phyloP scores from a whole-genome alignment of 805 yeast genomes.

The Pichia pseudocactophila region DNA sequence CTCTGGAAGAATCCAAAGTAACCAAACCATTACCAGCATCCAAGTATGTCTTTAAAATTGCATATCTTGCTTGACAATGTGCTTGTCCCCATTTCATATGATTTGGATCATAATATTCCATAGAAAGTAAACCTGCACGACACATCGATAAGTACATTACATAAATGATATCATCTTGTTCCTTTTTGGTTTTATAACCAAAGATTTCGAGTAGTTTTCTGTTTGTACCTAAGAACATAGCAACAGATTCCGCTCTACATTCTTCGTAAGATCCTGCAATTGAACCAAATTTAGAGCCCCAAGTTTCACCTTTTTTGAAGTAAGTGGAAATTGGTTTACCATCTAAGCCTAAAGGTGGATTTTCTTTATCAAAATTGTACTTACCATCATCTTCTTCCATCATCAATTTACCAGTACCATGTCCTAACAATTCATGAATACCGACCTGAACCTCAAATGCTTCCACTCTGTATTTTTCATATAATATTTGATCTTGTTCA shows the following conservation, averaged over 20 bases:
- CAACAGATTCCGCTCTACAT: constrained; percentile 88
- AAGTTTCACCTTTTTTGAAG: constrained; percentile 76
- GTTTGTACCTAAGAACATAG: constrained; percentile 69
- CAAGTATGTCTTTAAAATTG: constrained; percentile 68
- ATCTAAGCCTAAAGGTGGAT: constrained; percentile 55
- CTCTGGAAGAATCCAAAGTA: constrained; percentile 39
- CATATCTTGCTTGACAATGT: constrained; percentile 88
- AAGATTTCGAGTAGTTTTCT: constrained; percentile 61
- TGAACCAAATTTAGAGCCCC: constrained; percentile 82
- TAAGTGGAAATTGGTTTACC: constrained; percentile 56
- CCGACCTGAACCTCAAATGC: constrained; percentile 93
- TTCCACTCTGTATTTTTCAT: constrained; percentile 64
- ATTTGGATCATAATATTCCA: constrained; percentile 82
- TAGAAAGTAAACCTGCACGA: constrained; percentile 74
- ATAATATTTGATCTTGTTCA: constrained; percentile 44
- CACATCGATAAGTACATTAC: constrained; percentile 76
- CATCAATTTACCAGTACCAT: constrained; percentile 81
- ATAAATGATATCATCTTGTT: constrained; percentile 54
- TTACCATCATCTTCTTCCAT: constrained; percentile 47
- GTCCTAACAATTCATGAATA: constrained; percentile 84
- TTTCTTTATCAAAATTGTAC: constrained; percentile 61
- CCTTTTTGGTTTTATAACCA: constrained; percentile 49
- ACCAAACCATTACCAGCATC: constrained; percentile 55
- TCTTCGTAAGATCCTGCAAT: constrained; percentile 86
- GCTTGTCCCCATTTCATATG: constrained; percentile 88